Percentiles rank a stretch among this genome's conserved stretches.
These are phyloP conservation scores for Candida sphagnicola DNA, from an alignment of 805 yeast genomes.

Conservation along the genomic window DNA sequence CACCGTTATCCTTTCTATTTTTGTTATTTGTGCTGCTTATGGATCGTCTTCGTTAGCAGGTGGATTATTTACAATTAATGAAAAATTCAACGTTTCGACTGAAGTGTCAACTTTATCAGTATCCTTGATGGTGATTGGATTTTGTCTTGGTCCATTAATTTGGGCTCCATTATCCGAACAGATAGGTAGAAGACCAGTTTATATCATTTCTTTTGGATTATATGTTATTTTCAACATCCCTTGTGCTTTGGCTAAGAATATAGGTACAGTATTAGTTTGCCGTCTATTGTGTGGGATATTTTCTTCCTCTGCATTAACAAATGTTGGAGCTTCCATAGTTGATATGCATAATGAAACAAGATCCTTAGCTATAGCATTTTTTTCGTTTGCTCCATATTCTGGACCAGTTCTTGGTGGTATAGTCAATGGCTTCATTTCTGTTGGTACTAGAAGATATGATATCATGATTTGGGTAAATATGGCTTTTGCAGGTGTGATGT, in stretches of 20 bases:
- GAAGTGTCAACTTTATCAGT: constrained; percentile 81
- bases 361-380: constrained; percentile 87
- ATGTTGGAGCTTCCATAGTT: constrained; percentile 89
- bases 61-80: constrained; percentile 65
- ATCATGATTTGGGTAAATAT: constrained; percentile 85
- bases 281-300: constrained; percentile 87
- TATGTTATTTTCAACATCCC: constrained; percentile 83
- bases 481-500: constrained; percentile 86
- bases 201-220: constrained; percentile 67
- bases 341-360: constrained; percentile 81
- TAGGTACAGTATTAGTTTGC: constrained; percentile 75
- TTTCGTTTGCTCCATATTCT: constrained; percentile 88
- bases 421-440: constrained; percentile 80
- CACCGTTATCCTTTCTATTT: constrained; percentile 62
- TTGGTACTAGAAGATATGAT: constrained; percentile 64
- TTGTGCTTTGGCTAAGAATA: constrained; percentile 78
- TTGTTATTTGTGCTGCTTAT: constrained; percentile 87
- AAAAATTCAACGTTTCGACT: constrained; percentile 61
- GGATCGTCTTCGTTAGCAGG: constrained; percentile 92
- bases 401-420: constrained; percentile 91
- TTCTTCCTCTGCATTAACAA: constrained; percentile 75
- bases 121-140: constrained; percentile 86
- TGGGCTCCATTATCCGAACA: constrained; percentile 91
- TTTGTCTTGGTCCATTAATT: constrained; percentile 78
- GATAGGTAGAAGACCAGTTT: constrained; percentile 82